These are phyloP conservation scores for Gentiana dahurica DNA, from an alignment of 257 asterid genomes.

Conservation along the genomic window DNA sequence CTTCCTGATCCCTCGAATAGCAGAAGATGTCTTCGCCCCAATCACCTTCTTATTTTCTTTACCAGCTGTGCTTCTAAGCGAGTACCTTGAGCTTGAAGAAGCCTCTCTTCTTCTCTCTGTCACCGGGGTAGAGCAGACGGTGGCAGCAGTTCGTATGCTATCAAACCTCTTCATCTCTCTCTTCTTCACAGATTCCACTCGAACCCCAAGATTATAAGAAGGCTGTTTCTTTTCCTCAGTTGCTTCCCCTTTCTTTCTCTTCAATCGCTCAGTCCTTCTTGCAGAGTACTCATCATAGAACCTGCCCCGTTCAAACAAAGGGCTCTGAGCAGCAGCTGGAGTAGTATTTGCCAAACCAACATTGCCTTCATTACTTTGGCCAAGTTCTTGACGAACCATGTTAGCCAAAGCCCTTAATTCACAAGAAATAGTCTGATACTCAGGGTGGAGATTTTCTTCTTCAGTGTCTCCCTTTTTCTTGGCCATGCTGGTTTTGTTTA, in stretches of 20 bases:
- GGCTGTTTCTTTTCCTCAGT: conserved; percentile 43
- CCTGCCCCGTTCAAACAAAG: conserved; percentile 73
- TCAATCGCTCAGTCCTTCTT: conserved; percentile 82
- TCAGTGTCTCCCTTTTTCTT: conserved; percentile 18
- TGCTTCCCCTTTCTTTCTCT: conserved; percentile 61
- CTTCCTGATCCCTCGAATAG: conserved; percentile 36
- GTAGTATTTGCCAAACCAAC: conserved; percentile 1
- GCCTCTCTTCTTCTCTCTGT: conserved; percentile 41
- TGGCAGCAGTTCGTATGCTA: conserved; percentile 33
- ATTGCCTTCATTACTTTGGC: conserved; percentile 14
- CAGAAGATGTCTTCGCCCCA: conserved; percentile 33
- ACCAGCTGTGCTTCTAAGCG: conserved; percentile 45
- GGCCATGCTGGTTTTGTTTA: conserved; percentile 45
- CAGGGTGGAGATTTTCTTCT: conserved; percentile 49
- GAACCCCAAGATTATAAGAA: conserved; percentile 60
- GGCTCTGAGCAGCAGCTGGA: conserved; percentile 23
- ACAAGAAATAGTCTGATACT: conserved; percentile 60
- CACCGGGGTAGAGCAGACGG: conserved; percentile 40
- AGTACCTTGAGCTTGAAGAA: conserved; percentile 50
- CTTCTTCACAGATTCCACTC: conserved; percentile 64
- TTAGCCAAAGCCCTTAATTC: conserved; percentile 59
- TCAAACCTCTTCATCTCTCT: conserved; percentile 32
- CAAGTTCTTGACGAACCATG: conserved; percentile 59
- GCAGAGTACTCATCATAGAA: conserved; percentile 79
- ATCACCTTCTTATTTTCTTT: conserved; percentile 71